Conservation (phyloP, 75 land plant species). For the Sequoia sempervirens region DNA sequence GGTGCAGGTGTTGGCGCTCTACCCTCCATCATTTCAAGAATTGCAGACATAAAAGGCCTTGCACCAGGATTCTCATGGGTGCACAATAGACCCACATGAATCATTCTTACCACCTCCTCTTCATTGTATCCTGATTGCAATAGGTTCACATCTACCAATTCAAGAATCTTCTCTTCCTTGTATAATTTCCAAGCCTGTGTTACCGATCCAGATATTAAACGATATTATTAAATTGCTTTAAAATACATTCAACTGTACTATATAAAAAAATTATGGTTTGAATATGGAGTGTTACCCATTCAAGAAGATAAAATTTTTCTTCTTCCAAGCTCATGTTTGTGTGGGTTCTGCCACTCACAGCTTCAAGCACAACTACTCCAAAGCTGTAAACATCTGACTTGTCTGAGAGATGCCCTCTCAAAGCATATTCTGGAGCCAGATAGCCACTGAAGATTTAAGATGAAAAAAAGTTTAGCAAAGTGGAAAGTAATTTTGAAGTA, state of each 20-base stretch:
- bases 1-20: not conserved
- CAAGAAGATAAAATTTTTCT: not conserved
- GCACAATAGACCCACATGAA: not conserved
- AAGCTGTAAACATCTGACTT: conserved; percentile 12
- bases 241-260: too few species aligned
- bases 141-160: not conserved
- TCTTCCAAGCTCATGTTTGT: not conserved
- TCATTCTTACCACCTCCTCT: not conserved
- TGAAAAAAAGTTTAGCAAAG: not conserved
- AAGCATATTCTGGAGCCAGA: conserved; percentile 11
- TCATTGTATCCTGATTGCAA: not conserved
- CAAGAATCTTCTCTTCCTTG: not conserved
- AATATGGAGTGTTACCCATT: not conserved
- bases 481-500: not conserved
- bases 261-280: too few species aligned
- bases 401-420: conserved; percentile 2
- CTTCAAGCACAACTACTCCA: conserved; percentile 5
- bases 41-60: not conserved
- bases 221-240: too few species aligned
- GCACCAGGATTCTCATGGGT: not conserved
- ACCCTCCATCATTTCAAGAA: not conserved
- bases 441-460: conserved; percentile 3
- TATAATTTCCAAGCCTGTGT: not conserved
- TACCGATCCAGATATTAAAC: not conserved
- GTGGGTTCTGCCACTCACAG: conserved; percentile 3